Conservation (phyloP, 768 basidiomycete species). For the Albatrellus ellisii region DNA sequence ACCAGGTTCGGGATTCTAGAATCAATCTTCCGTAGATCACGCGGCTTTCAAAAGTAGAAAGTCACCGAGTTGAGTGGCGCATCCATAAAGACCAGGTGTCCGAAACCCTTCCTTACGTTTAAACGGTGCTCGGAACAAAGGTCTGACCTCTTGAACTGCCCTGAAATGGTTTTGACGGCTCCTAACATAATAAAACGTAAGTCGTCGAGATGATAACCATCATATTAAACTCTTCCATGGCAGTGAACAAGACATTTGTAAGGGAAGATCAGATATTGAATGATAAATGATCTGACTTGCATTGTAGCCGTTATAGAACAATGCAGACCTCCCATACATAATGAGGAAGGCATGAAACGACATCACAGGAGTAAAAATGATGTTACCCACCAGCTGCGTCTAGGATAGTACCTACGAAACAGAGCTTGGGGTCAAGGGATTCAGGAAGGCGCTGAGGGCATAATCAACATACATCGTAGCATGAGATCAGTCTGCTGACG, state of each 20-base stretch:
- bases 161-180: conserved; percentile 76
- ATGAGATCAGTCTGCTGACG: conserved; percentile 83
- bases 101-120: conserved; percentile 48
- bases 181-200: conserved; percentile 32
- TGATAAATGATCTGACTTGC: too few species aligned
- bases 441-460: conserved; percentile 14
- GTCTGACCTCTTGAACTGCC: conserved; percentile 84
- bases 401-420: conserved; percentile 61
- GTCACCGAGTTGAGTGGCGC: conserved; percentile 7
- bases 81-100: conserved; percentile 1
- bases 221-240: too few species aligned
- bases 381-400: conserved; percentile 58
- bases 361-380: too few species aligned
- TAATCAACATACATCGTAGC: conserved; percentile 63
- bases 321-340: too few species aligned
- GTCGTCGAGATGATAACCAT: too few species aligned
- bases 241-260: too few species aligned
- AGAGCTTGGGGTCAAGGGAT: conserved; percentile 6
- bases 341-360: too few species aligned
- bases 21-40: conserved; percentile 95
- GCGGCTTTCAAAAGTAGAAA: conserved; percentile 39
- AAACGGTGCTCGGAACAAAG: conserved; percentile 78
- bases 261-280: too few species aligned
- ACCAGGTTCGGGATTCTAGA: conserved; percentile 89
- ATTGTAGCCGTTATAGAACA: too few species aligned